Percentiles rank a stretch among this genome's conserved stretches.
phyloP scores from a whole-genome alignment of 352 stramenopile genomes.

The Achlya hypogyna region DNA sequence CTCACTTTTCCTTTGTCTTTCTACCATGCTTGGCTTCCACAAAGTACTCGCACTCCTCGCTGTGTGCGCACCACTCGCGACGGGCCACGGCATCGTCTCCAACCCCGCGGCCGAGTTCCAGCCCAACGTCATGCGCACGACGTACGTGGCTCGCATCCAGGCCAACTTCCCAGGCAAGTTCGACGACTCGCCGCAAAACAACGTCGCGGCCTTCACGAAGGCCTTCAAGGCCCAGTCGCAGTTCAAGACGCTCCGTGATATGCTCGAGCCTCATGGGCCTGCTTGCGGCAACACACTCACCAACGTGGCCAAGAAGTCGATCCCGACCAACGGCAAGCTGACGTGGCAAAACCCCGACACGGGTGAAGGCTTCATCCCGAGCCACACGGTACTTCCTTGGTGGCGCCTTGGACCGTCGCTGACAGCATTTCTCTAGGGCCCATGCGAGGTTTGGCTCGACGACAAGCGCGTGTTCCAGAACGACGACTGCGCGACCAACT shows the following conservation, averaged over 20 bases:
- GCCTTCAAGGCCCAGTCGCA: slow-evolving; percentile 28
- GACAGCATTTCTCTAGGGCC: slow-evolving; percentile 25
- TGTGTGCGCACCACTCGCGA: too few relatives aligned
- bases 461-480: slow-evolving; percentile 31
- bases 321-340: slow-evolving; percentile 22
- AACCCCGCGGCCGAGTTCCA: slow-evolving; percentile 36
- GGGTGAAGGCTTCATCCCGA: slow-evolving; percentile 20
- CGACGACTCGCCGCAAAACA: slow-evolving; percentile 37
- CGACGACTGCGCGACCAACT: slow-evolving; percentile 38
- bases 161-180: slow-evolving; percentile 39
- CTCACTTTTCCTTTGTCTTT: too few relatives aligned
- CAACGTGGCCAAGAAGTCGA: slow-evolving; percentile 24
- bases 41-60: too few relatives aligned
- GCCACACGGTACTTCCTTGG: slow-evolving; percentile 24
- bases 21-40: too few relatives aligned
- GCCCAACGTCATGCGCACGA: neutral
- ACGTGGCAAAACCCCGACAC: slow-evolving; percentile 16
- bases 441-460: slow-evolving; percentile 51
- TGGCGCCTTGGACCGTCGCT: neutral
- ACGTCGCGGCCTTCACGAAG: slow-evolving; percentile 34
- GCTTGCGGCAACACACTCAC: slow-evolving; percentile 29
- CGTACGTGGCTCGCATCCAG: neutral
- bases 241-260: slow-evolving; percentile 35
- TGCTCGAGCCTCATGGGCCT: too few relatives aligned
- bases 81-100: slow-evolving; percentile 49